Evolutionary conservation across 306 rosid species (phyloP).

Genomic region (Benincasa hispida): DNA sequence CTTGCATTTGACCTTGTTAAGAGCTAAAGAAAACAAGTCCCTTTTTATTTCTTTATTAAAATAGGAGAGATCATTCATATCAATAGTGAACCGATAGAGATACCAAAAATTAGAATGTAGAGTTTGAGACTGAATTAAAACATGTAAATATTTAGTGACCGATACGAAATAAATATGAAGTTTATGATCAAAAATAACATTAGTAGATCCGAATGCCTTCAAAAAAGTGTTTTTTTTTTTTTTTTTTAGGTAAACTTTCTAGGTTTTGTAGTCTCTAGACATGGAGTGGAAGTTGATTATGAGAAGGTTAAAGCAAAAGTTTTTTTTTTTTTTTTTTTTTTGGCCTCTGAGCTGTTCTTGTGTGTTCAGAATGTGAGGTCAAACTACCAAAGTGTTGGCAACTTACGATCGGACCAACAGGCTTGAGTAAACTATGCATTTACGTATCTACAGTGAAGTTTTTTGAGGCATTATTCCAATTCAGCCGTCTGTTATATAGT

Average conservation of each 20-base stretch:
- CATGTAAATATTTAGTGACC: neutral
- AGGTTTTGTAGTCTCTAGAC: too few relatives aligned
- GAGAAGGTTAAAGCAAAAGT: too few relatives aligned
- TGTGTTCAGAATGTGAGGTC: constrained; percentile 55
- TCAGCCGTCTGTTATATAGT: neutral
- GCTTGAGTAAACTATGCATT: constrained; percentile 3
- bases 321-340: neutral
- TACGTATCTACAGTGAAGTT: neutral
- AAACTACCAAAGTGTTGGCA: constrained; percentile 48
- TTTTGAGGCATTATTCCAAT: neutral
- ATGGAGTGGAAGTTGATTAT: too few relatives aligned
- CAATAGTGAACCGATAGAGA: neutral
- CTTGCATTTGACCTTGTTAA: neutral
- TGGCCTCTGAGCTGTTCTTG: neutral
- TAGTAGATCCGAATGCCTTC: neutral
- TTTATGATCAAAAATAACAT: neutral
- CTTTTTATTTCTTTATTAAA: too few relatives aligned
- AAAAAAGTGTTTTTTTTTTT: neutral
- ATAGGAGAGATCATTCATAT: neutral
- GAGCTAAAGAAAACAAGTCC: neutral
- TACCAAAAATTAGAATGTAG: too few relatives aligned
- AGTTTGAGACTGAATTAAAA: neutral
- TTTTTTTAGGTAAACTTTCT: too few relatives aligned
- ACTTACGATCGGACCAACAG: constrained; percentile 20
- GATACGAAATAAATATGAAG: neutral